Base-by-base conservation (phyloP, 768 basidiomycete species). In the Tulasnella sp. region DNA sequence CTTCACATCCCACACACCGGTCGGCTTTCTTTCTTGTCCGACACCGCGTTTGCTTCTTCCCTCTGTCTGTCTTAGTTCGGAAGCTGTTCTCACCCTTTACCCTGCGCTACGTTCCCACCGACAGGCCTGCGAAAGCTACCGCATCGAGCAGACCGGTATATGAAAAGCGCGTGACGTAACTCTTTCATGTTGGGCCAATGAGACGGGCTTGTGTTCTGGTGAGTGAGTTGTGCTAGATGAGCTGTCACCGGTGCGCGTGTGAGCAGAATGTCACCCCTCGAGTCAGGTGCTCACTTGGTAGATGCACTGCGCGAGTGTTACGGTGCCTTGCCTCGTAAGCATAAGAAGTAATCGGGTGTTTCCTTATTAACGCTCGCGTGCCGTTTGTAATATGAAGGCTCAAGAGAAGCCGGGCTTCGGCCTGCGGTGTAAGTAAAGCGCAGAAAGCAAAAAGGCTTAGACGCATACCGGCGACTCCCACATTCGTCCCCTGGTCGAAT, bases 21-120 rank as follows among this genome's bases (percentile, higher is more conserved):
- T 18, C 64, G 64, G 31, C 28, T 69, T 64, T 69, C 64, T 31
- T 69, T 34, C 64, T 18, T 28, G 34, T 69, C 64, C 64, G 34
- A 31, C 34, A 8, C 31, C 16, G 16, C 64, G 34, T 37, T 31
- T 8, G 24, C 58, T 60, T 69, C 64, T 28, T 28, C 28, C 31
- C 11, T 69, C 31, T 69, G 24, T 16, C n/a, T 54, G n/a, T 54
- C 24, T 54, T n/a, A 54, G 54, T 46, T 46, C 46, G 46, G 54
- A 54, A 54, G 54, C n/a, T 69, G 64, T 69, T 69, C 64, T 69
- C 64, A 69, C 64, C 64, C 64, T 69, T 7, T 69, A 69, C 64
- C 64, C 64, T 69, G 6, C 64, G 64, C 2, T 69, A 20, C 11
- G 31, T 69, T 69, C 64, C 64, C 64, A 69, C 64, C 31, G 64